Base-by-base conservation (phyloP, 2,329 filamentous ascomycete species). In the Reticulascus tulasneorum region DNA sequence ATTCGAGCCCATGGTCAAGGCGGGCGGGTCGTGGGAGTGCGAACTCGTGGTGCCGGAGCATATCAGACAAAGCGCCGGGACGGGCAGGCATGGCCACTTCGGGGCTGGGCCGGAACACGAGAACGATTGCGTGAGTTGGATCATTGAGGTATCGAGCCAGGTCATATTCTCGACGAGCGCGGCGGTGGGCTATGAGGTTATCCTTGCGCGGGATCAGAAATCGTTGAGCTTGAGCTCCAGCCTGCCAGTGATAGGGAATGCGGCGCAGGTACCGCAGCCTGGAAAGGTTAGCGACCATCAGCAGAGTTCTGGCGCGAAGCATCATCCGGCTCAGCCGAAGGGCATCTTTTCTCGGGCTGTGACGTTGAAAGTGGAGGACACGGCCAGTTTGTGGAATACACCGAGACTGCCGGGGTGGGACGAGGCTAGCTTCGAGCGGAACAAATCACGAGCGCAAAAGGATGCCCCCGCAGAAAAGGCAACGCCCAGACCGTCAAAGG, bases 1-100 rank as follows among this genome's bases (percentile, higher is more conserved):
- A 51, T 98, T 93, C 54, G 93, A 98, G 63, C 91, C 93, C 29
- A 91, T 95, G 69, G 75, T 98, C 55, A 97, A 97, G 69, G 90
- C 93, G 8, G 93, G 90, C 20, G 90, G 88, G 7, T 80, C 75
- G 29, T 98, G 90, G 85, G 78, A 81, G 50, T 85, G 87, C 39
- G 79, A 82, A 53, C 74, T 98, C 46, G 71, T 79, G 6, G 82
- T 98, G 1, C 91, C 91, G 0, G 83, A 91, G 36, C 69, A 82
- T 45, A 83, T 93, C 41, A 75, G 86, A 30, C 77, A 83, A 55
- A 75, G 67, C 13, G 83, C 82, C 35, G 70, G 69, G 33, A 61
- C 60, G 23, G 64, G 70, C 24, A 50, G 59, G 33, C 55, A 62
- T 39, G 65, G 66, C 12, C 58, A 65, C 34, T 75, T 77, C 44